A percentile compares a stretch with the other conserved stretches of the same genome.
phyloP scores from a whole-genome alignment of 768 basidiomycete species.

The Flagelloscypha sp. region DNA sequence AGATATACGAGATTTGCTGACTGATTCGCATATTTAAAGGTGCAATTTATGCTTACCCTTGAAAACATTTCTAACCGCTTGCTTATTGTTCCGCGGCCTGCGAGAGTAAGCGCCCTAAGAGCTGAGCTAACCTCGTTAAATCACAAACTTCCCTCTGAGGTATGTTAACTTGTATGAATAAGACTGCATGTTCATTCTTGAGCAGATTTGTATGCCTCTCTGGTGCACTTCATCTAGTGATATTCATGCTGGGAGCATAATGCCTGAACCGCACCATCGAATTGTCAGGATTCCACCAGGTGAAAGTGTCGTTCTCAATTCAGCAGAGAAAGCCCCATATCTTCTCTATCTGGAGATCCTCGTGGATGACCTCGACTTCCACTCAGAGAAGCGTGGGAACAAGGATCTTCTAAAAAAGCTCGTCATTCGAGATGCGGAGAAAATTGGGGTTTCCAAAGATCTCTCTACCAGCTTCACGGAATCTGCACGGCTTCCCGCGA shows the following conservation, averaged over 20 bases:
- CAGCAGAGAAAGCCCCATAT: constrained; percentile 93
- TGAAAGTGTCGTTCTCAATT: constrained; percentile 96
- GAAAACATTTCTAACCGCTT: constrained; percentile 92
- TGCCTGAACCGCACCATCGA: constrained; percentile 74
- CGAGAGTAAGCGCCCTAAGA: constrained; percentile 90
- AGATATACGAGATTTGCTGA: constrained; percentile 6
- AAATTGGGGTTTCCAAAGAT: constrained; percentile 49
- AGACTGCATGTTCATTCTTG: constrained; percentile 1
- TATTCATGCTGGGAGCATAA: constrained; percentile 26
- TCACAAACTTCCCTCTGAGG: constrained; percentile 94
- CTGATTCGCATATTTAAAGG: constrained; percentile 31
- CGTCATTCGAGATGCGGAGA: constrained; percentile 55
- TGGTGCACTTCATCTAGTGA: constrained; percentile 75
- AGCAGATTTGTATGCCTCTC: constrained; percentile 78
- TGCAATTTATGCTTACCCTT: constrained; percentile 79
- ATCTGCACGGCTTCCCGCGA: no score
- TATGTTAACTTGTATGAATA: constrained; percentile 21
- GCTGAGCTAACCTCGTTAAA: constrained; percentile 94
- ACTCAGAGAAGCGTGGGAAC: constrained; percentile 75
- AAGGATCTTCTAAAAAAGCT: constrained; percentile 79
- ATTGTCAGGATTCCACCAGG: constrained; percentile 97
- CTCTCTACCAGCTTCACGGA: no score
- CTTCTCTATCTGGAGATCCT: constrained; percentile 88
- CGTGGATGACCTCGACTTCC: constrained; percentile 86
- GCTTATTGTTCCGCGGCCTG: constrained; percentile 86